Evolutionary conservation across 805 yeast genomes (phyloP), one percentile per base, ranked within the genome.

Genomic region (Naumovozyma baii): DNA sequence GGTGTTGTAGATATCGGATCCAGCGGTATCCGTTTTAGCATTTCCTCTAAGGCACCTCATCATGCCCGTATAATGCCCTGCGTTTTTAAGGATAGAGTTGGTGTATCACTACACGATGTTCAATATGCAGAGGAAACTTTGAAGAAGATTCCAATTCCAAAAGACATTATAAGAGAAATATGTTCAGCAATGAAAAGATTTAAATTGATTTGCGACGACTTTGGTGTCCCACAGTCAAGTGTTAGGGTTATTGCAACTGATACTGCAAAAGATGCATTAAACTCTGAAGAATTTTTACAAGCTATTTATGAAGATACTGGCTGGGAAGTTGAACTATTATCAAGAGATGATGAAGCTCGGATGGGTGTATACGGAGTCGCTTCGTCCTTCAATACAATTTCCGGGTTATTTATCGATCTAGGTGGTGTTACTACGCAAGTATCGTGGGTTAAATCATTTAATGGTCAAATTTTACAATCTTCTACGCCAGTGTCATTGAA

Each of bases 1-100:
- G 86, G 80, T 5, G 74, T 82, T 34, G 86, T 80, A 3, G 88
- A 83, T 55, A 78, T 83, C 15, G 90, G 88, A 8, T 78, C 88
- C 16, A 79, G 79, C 52, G 88, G 85, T 30, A 72, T 82, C 34
- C 64, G 88, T 38, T 80, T 83, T 52, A 74, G 83, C 31, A 80
- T 82, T 29, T 76, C 85, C n/a, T 79, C 86, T 2, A 69, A 74
- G 37, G 80, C 82, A 3, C 66, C 80, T 1, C 78, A 73, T 44
- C 83, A 79, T 55, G 84, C 85, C 1, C 68, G 92, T 44, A 77
- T 79, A 3, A 74, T 83, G 73, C 90, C 92, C 0, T 78, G 85
- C 53, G 77, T 81, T 9, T 82, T 76, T 61, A 83, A 81, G 46
- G 90, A 82, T 48, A 62, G 87, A 35, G 69, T 81, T 2, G 83